phyloP scores from a whole-genome alignment of 768 basidiomycete genomes.

The Hypholoma sublateritium region DNA sequence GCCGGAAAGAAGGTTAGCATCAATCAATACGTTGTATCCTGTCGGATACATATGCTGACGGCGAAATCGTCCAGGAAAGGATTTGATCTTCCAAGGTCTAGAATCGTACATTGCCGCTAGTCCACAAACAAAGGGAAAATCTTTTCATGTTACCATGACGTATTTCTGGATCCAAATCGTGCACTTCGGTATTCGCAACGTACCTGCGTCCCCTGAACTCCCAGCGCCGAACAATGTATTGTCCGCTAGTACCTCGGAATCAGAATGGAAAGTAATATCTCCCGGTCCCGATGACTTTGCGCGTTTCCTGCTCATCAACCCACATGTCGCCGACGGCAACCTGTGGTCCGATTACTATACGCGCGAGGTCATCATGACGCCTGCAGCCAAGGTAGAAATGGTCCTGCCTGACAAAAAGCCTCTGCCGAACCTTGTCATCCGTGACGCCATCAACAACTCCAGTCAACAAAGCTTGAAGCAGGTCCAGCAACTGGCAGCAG shows the following conservation, averaged over 20 bases:
- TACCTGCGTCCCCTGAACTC: constrained; percentile 18
- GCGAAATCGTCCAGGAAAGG: constrained; percentile 31
- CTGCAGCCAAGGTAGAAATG: constrained; percentile 37
- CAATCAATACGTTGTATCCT: background rate
- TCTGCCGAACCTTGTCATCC: constrained; percentile 36
- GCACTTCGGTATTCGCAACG: constrained; percentile 43
- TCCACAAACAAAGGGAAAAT: constrained; percentile 32
- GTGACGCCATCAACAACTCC: constrained; percentile 28
- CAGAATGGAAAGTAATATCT: constrained; percentile 2
- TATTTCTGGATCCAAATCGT: constrained; percentile 54
- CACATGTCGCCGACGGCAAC: constrained; percentile 39
- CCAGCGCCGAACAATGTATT: background rate
- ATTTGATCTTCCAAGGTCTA: constrained; percentile 43
- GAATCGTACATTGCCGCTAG: constrained; percentile 37
- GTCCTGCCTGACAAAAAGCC: constrained; percentile 45
- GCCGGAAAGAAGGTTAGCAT: constrained; percentile 39
- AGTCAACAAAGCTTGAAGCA: background rate
- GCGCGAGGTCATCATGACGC: constrained; percentile 43
- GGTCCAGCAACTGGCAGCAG: too few relatives aligned
- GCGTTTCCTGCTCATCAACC: constrained; percentile 38
- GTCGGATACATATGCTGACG: background rate
- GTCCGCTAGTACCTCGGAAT: background rate
- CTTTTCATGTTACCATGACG: constrained; percentile 48
- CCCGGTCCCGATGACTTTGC: constrained; percentile 28
- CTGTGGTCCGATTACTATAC: constrained; percentile 45